These are phyloP conservation scores for Helicocarpus griseus DNA, from an alignment of 2,329 filamentous ascomycete species.

Conservation along the genomic window DNA sequence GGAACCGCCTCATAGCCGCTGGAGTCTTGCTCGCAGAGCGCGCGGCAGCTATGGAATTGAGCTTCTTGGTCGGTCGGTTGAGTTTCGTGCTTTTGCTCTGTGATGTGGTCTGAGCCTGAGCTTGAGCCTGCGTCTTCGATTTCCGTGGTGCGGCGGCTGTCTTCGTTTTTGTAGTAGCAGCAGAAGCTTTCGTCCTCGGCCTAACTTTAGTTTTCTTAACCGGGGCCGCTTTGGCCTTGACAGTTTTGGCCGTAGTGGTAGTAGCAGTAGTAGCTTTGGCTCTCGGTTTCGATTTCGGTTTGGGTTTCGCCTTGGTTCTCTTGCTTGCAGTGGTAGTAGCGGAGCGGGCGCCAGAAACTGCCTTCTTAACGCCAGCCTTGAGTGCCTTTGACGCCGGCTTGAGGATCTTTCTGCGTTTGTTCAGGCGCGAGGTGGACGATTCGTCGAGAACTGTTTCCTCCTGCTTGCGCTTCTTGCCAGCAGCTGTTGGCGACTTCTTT, in stretches of 20 bases:
- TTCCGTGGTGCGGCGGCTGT: background rate
- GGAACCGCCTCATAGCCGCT: slow-evolving; percentile 8
- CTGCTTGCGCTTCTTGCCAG: slow-evolving; percentile 26
- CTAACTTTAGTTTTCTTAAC: slow-evolving; percentile 1
- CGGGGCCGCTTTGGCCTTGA: slow-evolving; percentile 1
- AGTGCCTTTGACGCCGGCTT: slow-evolving; percentile 17
- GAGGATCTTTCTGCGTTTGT: slow-evolving; percentile 23
- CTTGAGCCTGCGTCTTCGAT: background rate
- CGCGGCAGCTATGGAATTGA: slow-evolving; percentile 10
- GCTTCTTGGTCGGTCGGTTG: slow-evolving; percentile 4
- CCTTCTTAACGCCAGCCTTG: slow-evolving; percentile 26
- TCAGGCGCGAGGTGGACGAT: slow-evolving; percentile 20
- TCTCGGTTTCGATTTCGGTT: slow-evolving; percentile 1
- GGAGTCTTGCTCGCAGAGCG: slow-evolving; percentile 8
- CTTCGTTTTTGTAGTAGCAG: background rate
- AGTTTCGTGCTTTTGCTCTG: slow-evolving; percentile 1
- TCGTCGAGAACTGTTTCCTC: slow-evolving; percentile 18
- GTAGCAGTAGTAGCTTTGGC: background rate
- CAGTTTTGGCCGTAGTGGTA: background rate
- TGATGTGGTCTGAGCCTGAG: background rate
- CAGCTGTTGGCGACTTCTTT: slow-evolving; percentile 11
- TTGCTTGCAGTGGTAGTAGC: slow-evolving; percentile 1
- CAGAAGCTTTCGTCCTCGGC: background rate
- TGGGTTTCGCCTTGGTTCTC: background rate
- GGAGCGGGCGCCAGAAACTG: slow-evolving; percentile 14